phyloP scores from a whole-genome alignment of 1,284 basidiomycete genomes.

The Marasmius tenuissimus region DNA sequence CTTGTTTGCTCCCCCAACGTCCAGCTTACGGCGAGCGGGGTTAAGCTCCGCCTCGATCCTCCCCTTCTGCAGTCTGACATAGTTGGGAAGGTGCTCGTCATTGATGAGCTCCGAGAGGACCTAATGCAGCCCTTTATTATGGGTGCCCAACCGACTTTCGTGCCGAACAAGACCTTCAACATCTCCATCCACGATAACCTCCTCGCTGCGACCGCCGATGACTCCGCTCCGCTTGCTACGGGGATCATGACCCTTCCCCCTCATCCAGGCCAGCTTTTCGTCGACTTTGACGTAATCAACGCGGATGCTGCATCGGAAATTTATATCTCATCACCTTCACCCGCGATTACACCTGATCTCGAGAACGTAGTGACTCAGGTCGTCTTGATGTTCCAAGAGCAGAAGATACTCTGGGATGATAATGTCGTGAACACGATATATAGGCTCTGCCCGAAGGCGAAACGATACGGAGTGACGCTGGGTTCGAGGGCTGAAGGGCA shows the following conservation, averaged over 20 bases:
- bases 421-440: neutral
- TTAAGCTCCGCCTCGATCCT: constrained; percentile 11
- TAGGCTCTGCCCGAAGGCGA: no score
- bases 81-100: neutral
- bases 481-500: no score
- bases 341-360: neutral
- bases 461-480: no score
- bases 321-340: neutral
- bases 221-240: neutral
- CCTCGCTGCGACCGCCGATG: neutral
- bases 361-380: neutral
- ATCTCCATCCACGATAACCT: constrained; percentile 16
- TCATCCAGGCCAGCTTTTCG: constrained; percentile 1
- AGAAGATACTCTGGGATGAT: constrained; percentile 2
- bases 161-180: constrained; percentile 20
- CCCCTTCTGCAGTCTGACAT: neutral
- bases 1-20: constrained; percentile 38
- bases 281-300: constrained; percentile 7
- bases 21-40: constrained; percentile 33
- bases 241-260: constrained; percentile 4
- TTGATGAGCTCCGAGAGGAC: neutral
- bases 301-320: constrained; percentile 2
- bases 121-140: constrained; percentile 12
- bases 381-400: neutral
- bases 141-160: constrained; percentile 17